Evolutionary conservation across 345 rosid species (phyloP).

Genomic region (Salix arbutifolia): DNA sequence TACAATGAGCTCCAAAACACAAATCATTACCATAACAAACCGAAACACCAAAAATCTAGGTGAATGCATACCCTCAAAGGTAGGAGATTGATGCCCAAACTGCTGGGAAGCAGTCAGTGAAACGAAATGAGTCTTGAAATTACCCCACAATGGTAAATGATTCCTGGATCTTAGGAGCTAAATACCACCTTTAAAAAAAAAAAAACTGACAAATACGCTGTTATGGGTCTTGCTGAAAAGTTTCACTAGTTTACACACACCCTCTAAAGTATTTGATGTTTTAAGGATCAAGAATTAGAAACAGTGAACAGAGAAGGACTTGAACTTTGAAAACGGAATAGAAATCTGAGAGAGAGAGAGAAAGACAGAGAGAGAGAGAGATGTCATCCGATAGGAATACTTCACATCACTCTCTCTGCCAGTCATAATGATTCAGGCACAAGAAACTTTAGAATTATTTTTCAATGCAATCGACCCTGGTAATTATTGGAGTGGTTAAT

Average conservation of each 20-base stretch:
- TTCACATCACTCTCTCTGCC: too few species aligned
- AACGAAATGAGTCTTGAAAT: conserved; percentile 14
- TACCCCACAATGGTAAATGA: conserved; percentile 19
- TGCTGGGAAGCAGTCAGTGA: conserved; percentile 3
- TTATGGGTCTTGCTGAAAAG: background rate
- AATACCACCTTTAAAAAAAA: background rate
- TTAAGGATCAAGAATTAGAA: background rate
- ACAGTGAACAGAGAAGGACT: background rate
- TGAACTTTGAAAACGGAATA: background rate
- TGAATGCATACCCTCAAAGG: background rate
- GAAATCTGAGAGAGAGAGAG: background rate
- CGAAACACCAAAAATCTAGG: background rate
- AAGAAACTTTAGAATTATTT: too few species aligned
- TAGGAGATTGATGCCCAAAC: background rate
- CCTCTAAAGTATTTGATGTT: background rate
- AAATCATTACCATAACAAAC: conserved; percentile 2
- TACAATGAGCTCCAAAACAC: background rate
- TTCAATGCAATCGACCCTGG: too few species aligned
- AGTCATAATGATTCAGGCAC: too few species aligned
- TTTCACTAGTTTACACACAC: background rate
- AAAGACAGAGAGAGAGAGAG: background rate
- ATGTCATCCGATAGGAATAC: too few species aligned
- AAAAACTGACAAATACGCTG: background rate
- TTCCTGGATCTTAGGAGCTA: conserved; percentile 16
- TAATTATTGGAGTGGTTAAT: too few species aligned